Evolutionary conservation across 306 rosid species (phyloP), one percentile per base, ranked within the genome.

Genomic region (Prunus mira): DNA sequence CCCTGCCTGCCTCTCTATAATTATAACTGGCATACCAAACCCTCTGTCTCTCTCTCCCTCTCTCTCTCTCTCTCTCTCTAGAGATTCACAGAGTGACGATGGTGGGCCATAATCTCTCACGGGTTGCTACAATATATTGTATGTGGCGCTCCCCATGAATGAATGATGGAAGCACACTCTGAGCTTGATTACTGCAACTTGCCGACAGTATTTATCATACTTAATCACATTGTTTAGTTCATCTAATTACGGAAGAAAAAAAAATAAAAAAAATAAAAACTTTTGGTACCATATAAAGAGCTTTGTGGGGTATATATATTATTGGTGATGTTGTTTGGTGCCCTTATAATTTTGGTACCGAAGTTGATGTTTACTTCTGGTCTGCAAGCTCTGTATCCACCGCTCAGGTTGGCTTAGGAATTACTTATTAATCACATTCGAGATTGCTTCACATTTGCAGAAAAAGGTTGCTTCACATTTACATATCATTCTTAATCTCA

Each of bases 311-410:
- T 38, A 38, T 34, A 34, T 34, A 34, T 34, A 34, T 38, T 38
- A 38, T 6, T 38, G 5, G 67, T 9, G 55, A 49, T 12, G 8
- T n/a, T 18, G 32, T n/a, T 71, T 5, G 81, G 11, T 78, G 47
- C 6, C 46, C 24, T 28, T 6, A 41, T 9, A 28, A 9, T 10
- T 7, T 64, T 32, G 70, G 64, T 28, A 63, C 82, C 77, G 18
- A 78, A 71, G 17, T 41, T 18, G 8, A 46, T 78, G 72, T 64
- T 64, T 58, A 63, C 73, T 63, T 72, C 32, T 71, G 67, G 51
- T 27, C 66, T 27, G 72, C 54, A 54, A 15, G 41, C 25, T 24
- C 41, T 46, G 67, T 51, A 63, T 4, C 6, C 25, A 20, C 62
- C 27, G 27, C 4, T 56, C 65, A 7, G 28, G 0, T 65, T 76